phyloP scores from a whole-genome alignment of 2,329 filamentous ascomycete species.

The Trichophyton benhamiae region DNA sequence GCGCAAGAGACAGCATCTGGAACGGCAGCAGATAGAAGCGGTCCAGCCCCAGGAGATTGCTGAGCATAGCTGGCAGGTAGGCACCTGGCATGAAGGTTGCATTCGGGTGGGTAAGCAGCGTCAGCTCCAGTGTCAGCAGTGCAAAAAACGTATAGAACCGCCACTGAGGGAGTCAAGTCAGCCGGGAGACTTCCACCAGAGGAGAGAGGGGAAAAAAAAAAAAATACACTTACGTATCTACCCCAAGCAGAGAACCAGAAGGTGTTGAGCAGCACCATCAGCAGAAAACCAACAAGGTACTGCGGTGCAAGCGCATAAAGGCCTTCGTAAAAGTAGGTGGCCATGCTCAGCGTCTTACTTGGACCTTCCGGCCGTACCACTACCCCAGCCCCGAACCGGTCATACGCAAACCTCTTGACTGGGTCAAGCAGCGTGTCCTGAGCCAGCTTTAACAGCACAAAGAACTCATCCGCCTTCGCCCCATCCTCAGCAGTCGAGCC shows the following conservation, averaged over 20 bases:
- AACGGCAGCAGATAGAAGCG: slow-evolving; percentile 58
- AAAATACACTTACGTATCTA: slow-evolving; percentile 31
- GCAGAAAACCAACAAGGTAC: slow-evolving; percentile 28
- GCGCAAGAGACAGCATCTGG: slow-evolving; percentile 63
- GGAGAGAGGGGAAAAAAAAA: neutral
- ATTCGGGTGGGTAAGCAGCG: slow-evolving; percentile 43
- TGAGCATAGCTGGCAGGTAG: slow-evolving; percentile 23
- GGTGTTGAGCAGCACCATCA: slow-evolving; percentile 28
- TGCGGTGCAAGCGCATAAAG: slow-evolving; percentile 35
- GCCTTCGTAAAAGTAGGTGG: slow-evolving; percentile 60
- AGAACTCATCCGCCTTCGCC: slow-evolving; percentile 41
- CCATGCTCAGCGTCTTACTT: slow-evolving; percentile 44
- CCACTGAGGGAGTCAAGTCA: slow-evolving; percentile 26
- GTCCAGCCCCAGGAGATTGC: slow-evolving; percentile 27
- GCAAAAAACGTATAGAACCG: slow-evolving; percentile 41
- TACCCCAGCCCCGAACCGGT: slow-evolving; percentile 69
- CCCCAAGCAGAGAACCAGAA: slow-evolving; percentile 33
- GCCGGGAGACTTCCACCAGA: too few relatives aligned
- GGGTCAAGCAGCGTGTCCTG: slow-evolving; percentile 72
- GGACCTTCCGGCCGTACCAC: slow-evolving; percentile 37
- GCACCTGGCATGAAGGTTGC: slow-evolving; percentile 26
- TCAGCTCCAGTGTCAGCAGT: slow-evolving; percentile 46
- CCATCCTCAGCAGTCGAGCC: slow-evolving; percentile 12
- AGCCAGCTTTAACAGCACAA: slow-evolving; percentile 71
- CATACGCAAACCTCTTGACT: slow-evolving; percentile 71